These are phyloP conservation scores for Thelephora terrestris DNA, from an alignment of 1,284 basidiomycete species.

Conservation along the genomic window DNA sequence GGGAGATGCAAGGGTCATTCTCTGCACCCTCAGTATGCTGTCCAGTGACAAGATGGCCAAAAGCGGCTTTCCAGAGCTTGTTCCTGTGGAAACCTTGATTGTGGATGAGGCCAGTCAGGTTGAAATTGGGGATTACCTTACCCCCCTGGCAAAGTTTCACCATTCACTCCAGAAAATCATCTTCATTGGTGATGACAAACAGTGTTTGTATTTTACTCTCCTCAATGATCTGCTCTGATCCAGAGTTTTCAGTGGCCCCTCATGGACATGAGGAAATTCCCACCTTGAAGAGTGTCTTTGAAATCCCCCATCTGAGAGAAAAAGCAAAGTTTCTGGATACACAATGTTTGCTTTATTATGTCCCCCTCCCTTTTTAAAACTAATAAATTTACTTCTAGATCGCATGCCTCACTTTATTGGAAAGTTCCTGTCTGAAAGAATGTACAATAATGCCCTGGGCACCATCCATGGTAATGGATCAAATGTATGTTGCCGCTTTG, in stretches of 20 bases:
- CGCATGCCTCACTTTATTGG: constrained; percentile 40
- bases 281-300: constrained; percentile 35
- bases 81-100: constrained; percentile 33
- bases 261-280: constrained; percentile 32
- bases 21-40: constrained; percentile 66
- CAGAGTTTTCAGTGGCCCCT: constrained; percentile 33
- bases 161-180: constrained; percentile 21
- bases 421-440: constrained; percentile 32
- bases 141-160: constrained; percentile 21
- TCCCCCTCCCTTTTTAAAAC: background rate
- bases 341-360: constrained; percentile 27
- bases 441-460: constrained; percentile 30
- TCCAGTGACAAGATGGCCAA: constrained; percentile 26
- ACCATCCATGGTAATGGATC: constrained; percentile 19
- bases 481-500: constrained; percentile 24
- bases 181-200: constrained; percentile 40
- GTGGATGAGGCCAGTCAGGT: constrained; percentile 43
- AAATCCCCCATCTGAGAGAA: constrained; percentile 29
- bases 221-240: constrained; percentile 1
- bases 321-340: constrained; percentile 31
- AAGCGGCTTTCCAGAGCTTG: constrained; percentile 12
- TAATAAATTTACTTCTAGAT: constrained; percentile 21
- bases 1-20: constrained; percentile 36
- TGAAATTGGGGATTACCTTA: constrained; percentile 31
- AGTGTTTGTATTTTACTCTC: constrained; percentile 25